These are phyloP conservation scores for Umbelopsis sp. DNA, from an alignment of 371 early-diverging fungal genomes.

Conservation along the genomic window DNA sequence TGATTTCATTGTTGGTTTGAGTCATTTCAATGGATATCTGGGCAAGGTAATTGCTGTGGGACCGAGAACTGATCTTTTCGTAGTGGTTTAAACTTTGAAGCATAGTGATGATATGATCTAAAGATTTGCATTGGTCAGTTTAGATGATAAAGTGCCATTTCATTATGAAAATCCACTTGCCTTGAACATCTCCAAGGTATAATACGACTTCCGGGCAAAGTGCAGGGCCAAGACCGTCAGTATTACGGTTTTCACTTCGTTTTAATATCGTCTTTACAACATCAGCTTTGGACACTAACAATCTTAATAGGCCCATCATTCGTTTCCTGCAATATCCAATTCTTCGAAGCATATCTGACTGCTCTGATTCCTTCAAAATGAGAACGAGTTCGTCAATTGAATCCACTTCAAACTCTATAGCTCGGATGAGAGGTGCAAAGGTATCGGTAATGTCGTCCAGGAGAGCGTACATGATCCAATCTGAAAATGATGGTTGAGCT, in stretches of 20 bases:
- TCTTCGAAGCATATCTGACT: constrained; percentile 85
- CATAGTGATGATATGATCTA: constrained; percentile 95
- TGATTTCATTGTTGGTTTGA: constrained; percentile 89
- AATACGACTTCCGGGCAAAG: constrained; percentile 69
- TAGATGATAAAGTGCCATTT: not conserved
- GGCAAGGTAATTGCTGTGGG: constrained; percentile 95
- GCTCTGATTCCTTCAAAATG: constrained; percentile 85
- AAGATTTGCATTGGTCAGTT: not conserved
- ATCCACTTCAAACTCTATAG: constrained; percentile 89
- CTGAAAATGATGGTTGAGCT: constrained; percentile 34
- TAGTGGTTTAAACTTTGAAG: constrained; percentile 86
- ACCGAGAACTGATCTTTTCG: constrained; percentile 88
- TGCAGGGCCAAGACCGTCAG: constrained; percentile 41
- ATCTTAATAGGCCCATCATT: constrained; percentile 74
- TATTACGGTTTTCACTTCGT: constrained; percentile 62
- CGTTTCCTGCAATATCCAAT: constrained; percentile 84
- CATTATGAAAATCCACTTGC: constrained; percentile 27
- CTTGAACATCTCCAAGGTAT: constrained; percentile 93
- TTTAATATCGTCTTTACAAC: constrained; percentile 81
- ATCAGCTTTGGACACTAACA: constrained; percentile 81
- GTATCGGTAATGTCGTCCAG: constrained; percentile 86
- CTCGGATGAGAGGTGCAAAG: constrained; percentile 78
- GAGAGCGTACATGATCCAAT: constrained; percentile 90
- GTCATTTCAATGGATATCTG: constrained; percentile 97
- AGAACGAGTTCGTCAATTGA: constrained; percentile 90